phyloP scores from a whole-genome alignment of 2,329 filamentous ascomycete species.

The Pezicula neosporulosa region DNA sequence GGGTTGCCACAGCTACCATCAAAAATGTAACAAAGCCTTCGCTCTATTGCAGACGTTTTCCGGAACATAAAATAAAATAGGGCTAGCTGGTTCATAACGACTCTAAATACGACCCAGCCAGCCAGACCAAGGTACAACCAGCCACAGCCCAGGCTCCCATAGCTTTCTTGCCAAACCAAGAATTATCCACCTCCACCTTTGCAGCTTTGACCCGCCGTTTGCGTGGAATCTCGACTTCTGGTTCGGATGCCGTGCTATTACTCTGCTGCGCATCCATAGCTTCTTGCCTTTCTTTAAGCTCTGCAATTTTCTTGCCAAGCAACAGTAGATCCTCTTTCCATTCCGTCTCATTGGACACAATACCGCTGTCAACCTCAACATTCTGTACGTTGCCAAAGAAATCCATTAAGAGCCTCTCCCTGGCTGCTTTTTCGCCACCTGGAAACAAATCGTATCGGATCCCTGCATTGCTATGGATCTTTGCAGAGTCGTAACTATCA shows the following conservation, averaged over 20 bases:
- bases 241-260: slow-evolving; percentile 17
- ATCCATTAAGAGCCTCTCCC: slow-evolving; percentile 83
- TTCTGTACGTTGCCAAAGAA: slow-evolving; percentile 99
- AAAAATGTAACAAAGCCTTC: too few species aligned
- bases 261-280: slow-evolving; percentile 23
- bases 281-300: slow-evolving; percentile 37
- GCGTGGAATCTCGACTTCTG: slow-evolving; percentile 8
- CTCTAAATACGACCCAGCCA: slow-evolving; percentile 48
- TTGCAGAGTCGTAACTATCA: slow-evolving; percentile 90
- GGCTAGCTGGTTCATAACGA: slow-evolving; percentile 5
- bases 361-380: slow-evolving; percentile 70
- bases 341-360: slow-evolving; percentile 40
- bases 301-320: slow-evolving; percentile 65
- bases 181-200: slow-evolving; percentile 61
- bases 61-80: too few species aligned
- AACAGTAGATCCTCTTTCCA: slow-evolving; percentile 72
- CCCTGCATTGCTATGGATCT: slow-evolving; percentile 91
- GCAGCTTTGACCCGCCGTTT: slow-evolving; percentile 42
- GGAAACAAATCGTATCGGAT: slow-evolving; percentile 94
- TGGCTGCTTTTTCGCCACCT: slow-evolving; percentile 73
- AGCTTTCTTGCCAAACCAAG: slow-evolving; percentile 65
- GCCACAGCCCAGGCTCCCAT: slow-evolving; percentile 58
- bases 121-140: slow-evolving; percentile 60
- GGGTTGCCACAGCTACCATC: too few species aligned
- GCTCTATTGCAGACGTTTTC: too few species aligned